Conservation (phyloP, 202 grass and related monocot genomes). For the Sporobolus alterniflorus region DNA sequence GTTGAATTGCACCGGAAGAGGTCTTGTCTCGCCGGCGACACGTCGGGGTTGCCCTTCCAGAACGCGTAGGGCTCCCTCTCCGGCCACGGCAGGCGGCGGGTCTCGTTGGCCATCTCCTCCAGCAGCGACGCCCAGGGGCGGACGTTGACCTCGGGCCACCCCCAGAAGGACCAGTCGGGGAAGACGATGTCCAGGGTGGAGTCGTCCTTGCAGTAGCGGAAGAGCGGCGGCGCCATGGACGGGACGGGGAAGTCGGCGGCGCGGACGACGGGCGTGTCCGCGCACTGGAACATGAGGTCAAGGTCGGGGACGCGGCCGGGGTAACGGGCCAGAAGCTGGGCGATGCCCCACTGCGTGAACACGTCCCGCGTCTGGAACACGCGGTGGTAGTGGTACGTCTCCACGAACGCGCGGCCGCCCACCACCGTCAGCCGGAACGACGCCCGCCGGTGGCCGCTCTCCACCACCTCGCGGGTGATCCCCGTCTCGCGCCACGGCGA, state of each 20-base stretch:
- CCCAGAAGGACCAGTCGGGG: constrained; percentile 97
- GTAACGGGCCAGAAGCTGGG: constrained; percentile 69
- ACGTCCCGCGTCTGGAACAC: constrained; percentile 63
- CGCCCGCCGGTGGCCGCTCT: constrained; percentile 17
- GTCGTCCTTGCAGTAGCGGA: constrained; percentile 81
- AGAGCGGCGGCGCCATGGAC: constrained; percentile 50
- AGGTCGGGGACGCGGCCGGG: constrained; percentile 69
- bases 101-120: constrained; percentile 49
- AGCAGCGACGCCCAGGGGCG: constrained; percentile 61
- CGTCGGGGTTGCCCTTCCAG: constrained; percentile 69
- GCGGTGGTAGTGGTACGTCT: constrained; percentile 59
- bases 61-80: constrained; percentile 58
- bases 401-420: constrained; percentile 51
- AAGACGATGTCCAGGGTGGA: constrained; percentile 60
- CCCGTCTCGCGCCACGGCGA: constrained; percentile 48
- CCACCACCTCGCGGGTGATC: constrained; percentile 52
- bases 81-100: constrained; percentile 33
- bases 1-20: constrained; percentile 45
- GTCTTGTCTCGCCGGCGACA: constrained; percentile 16
- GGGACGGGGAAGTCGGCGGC: neutral
- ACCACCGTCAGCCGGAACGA: constrained; percentile 64
- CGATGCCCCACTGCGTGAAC: constrained; percentile 83
- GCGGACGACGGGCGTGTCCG: constrained; percentile 50
- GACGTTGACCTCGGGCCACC: constrained; percentile 80
- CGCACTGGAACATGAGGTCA: constrained; percentile 80